Percentiles rank a stretch among this genome's conserved stretches.
These are phyloP conservation scores for Fraxinus latifolia DNA, from an alignment of 305 asterid species.

Conservation along the genomic window DNA sequence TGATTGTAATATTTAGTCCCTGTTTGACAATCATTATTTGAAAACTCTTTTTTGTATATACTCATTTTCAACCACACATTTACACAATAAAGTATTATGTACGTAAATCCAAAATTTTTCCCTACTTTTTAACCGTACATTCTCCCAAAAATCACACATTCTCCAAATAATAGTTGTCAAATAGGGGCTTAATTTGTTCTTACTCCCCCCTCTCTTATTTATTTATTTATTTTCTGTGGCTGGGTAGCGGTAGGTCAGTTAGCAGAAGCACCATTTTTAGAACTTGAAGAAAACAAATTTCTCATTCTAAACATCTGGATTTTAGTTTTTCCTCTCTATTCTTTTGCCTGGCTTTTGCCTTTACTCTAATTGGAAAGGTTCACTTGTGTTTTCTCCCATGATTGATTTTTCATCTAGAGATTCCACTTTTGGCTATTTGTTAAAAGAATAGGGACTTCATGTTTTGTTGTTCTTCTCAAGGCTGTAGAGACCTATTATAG, in stretches of 20 bases:
- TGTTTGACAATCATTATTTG: too few relatives aligned
- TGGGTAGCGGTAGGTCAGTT: slow-evolving; percentile 8
- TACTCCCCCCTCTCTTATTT: neutral
- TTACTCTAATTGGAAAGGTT: slow-evolving; percentile 19
- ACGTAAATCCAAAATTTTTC: neutral
- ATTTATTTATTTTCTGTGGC: neutral
- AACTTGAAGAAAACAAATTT: neutral
- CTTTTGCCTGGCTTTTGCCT: slow-evolving; percentile 19
- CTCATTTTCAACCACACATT: neutral
- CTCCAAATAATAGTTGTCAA: neutral
- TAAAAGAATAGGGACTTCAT: slow-evolving; percentile 5
- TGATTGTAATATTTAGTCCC: neutral
- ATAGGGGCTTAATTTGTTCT: neutral
- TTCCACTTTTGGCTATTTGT: neutral
- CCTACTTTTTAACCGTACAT: neutral
- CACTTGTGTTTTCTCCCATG: slow-evolving; percentile 20
- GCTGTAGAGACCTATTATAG: slow-evolving; percentile 6
- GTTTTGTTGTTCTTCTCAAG: slow-evolving; percentile 20
- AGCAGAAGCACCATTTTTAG: neutral
- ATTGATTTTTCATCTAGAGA: slow-evolving; percentile 9
- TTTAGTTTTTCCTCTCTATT: neutral
- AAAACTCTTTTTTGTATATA: too few relatives aligned
- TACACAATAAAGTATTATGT: neutral
- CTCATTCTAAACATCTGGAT: neutral
- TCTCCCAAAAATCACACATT: neutral